Evolutionary conservation across 371 early-diverging fungal species (phyloP).

Genomic region (Coemansia sp.): DNA sequence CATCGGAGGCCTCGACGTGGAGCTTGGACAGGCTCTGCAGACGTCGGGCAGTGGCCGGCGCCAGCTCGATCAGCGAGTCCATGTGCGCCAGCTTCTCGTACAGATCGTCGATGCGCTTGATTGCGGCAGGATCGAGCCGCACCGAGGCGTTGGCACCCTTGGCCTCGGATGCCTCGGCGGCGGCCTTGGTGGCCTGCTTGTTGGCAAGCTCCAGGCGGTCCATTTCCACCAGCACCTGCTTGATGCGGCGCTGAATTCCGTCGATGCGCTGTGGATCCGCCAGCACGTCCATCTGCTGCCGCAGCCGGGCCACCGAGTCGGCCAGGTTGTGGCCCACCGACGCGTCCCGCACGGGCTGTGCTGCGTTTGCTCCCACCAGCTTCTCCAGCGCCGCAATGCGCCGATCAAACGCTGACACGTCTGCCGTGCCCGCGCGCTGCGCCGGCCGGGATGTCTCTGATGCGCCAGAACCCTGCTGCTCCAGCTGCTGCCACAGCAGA

Average conservation of each 20-base stretch:
- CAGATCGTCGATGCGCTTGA: slow-evolving; percentile 64
- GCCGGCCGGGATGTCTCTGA: not conserved
- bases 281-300: slow-evolving; percentile 74
- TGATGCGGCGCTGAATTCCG: slow-evolving; percentile 67
- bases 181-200: slow-evolving; percentile 21
- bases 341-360: slow-evolving; percentile 55
- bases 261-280: slow-evolving; percentile 81
- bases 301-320: slow-evolving; percentile 70
- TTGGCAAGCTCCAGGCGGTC: slow-evolving; percentile 62
- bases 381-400: slow-evolving; percentile 79
- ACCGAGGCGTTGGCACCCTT: not conserved
- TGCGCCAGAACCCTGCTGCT: not conserved
- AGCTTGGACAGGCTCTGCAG: slow-evolving; percentile 75
- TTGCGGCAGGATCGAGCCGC: slow-evolving; percentile 42
- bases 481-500: slow-evolving; percentile 35
- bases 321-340: slow-evolving; percentile 54
- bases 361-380: slow-evolving; percentile 70
- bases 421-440: not conserved
- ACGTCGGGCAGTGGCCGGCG: slow-evolving; percentile 78
- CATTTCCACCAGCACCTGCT: slow-evolving; percentile 67
- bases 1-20: slow-evolving; percentile 81
- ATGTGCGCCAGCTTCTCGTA: slow-evolving; percentile 71
- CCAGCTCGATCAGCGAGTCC: slow-evolving; percentile 75
- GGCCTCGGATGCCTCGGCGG: slow-evolving; percentile 3
- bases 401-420: slow-evolving; percentile 64